phyloP scores from a whole-genome alignment of 148 eudicot species.

The Persicaria tinctoria region DNA sequence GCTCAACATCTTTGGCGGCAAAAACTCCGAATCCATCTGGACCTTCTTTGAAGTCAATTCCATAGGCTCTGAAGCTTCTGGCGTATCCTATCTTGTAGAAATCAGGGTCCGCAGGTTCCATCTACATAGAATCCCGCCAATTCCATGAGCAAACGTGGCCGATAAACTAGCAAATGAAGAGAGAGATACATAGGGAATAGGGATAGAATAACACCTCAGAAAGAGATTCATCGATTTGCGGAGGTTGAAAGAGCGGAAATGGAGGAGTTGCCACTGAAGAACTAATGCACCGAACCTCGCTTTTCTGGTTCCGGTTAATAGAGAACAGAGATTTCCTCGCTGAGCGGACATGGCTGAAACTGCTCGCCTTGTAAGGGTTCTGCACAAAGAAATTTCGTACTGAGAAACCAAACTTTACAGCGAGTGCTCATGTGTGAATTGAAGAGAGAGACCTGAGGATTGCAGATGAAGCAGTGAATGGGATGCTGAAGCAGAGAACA shows the following conservation, averaged over 20 bases:
- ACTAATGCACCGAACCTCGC: conserved; percentile 12
- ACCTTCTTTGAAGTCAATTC: conserved; percentile 91
- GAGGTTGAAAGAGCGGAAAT: conserved; percentile 48
- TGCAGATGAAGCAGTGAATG: conserved; percentile 24
- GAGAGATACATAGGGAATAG: not conserved
- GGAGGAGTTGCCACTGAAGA: conserved; percentile 29
- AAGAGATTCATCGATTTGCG: conserved; percentile 31
- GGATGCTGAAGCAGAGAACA: conserved; percentile 29
- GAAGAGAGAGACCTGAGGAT: conserved; percentile 25
- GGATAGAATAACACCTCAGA: conserved; percentile 32
- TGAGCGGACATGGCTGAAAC: conserved; percentile 22
- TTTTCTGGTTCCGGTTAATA: not conserved
- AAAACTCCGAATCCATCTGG: conserved; percentile 92
- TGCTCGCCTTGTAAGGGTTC: conserved; percentile 19
- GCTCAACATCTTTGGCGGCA: conserved; percentile 88
- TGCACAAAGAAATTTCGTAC: not conserved
- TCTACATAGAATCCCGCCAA: conserved; percentile 27
- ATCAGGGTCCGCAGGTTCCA: conserved; percentile 84
- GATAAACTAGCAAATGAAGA: not conserved
- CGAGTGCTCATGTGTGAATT: not conserved
- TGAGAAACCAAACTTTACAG: not conserved
- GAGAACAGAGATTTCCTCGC: conserved; percentile 6
- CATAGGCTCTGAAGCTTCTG: conserved; percentile 87
- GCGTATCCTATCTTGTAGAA: conserved; percentile 88
- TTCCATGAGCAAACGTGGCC: not conserved